Evolutionary conservation across 2,329 filamentous ascomycete genomes (phyloP).

Genomic region (Venturia effusa): DNA sequence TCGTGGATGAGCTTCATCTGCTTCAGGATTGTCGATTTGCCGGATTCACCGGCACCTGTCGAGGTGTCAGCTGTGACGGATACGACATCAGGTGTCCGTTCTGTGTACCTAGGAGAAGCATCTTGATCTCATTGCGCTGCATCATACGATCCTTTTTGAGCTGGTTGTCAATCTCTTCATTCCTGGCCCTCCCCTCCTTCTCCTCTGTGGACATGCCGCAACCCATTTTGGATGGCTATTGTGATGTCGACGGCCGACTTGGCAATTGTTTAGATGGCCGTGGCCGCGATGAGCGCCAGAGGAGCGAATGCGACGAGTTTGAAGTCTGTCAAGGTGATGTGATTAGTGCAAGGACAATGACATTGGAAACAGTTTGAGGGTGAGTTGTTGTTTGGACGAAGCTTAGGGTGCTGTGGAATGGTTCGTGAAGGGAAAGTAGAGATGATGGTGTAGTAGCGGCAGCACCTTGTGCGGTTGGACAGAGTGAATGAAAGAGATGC

Average conservation of each 20-base stretch:
- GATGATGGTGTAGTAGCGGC: neutral
- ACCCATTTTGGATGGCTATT: conserved; percentile 66
- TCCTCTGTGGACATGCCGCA: conserved; percentile 99
- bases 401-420: neutral
- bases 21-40: conserved; percentile 89
- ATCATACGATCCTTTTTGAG: conserved; percentile 97
- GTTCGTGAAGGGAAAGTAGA: neutral
- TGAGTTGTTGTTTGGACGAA: neutral
- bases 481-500: neutral
- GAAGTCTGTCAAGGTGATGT: neutral
- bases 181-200: conserved; percentile 99
- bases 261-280: neutral
- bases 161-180: conserved; percentile 99
- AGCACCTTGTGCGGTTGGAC: neutral
- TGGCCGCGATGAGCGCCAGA: neutral
- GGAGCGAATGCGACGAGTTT: neutral
- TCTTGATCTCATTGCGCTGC: conserved; percentile 99
- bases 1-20: conserved; percentile 99
- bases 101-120: conserved; percentile 86
- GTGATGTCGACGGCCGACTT: neutral
- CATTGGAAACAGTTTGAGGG: neutral
- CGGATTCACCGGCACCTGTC: conserved; percentile 93
- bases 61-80: neutral
- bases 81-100: neutral
- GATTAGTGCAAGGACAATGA: neutral